Evolutionary conservation across 2,329 filamentous ascomycete genomes (phyloP).

Genomic region (Botrytis sinoallii): DNA sequence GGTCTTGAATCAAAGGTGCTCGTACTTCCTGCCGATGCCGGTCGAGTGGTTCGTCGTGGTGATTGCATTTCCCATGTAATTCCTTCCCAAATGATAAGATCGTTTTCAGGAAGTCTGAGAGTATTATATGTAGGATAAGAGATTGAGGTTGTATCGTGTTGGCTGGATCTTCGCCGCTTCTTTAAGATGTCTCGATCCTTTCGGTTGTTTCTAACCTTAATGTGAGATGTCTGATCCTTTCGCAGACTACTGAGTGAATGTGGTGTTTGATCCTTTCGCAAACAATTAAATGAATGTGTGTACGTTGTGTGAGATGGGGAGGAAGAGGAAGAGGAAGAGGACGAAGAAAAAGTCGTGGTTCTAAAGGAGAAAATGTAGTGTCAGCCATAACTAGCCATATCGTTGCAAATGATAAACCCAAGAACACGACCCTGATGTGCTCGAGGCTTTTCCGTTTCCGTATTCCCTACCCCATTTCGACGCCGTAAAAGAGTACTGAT

Average conservation of each 20-base stretch:
- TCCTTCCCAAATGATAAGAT: slow-evolving; percentile 16
- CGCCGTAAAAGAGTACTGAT: slow-evolving; percentile 3
- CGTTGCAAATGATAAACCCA: neutral
- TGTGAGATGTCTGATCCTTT: slow-evolving; percentile 10
- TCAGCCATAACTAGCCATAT: slow-evolving; percentile 1
- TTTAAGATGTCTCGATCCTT: slow-evolving; percentile 14
- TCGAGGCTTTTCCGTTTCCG: slow-evolving; percentile 4
- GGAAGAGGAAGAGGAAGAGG: neutral
- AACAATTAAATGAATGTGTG: slow-evolving; percentile 6
- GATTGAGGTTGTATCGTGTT: slow-evolving; percentile 21
- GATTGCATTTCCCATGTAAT: slow-evolving; percentile 26
- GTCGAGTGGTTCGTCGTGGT: slow-evolving; percentile 22
- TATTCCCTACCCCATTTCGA: slow-evolving; percentile 5
- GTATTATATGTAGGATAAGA: slow-evolving; percentile 29
- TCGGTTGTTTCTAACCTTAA: neutral
- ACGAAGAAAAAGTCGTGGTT: neutral
- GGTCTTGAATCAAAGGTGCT: slow-evolving; percentile 31
- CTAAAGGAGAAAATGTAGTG: slow-evolving; percentile 9
- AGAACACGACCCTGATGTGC: neutral
- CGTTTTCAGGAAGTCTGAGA: slow-evolving; percentile 12
- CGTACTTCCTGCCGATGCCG: slow-evolving; percentile 25
- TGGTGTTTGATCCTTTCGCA: slow-evolving; percentile 7
- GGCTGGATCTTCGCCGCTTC: slow-evolving; percentile 14
- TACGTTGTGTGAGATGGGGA: neutral
- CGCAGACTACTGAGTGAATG: slow-evolving; percentile 1